Conservation (phyloP, 768 basidiomycete species). For the Strobilomyces dryophilus region DNA sequence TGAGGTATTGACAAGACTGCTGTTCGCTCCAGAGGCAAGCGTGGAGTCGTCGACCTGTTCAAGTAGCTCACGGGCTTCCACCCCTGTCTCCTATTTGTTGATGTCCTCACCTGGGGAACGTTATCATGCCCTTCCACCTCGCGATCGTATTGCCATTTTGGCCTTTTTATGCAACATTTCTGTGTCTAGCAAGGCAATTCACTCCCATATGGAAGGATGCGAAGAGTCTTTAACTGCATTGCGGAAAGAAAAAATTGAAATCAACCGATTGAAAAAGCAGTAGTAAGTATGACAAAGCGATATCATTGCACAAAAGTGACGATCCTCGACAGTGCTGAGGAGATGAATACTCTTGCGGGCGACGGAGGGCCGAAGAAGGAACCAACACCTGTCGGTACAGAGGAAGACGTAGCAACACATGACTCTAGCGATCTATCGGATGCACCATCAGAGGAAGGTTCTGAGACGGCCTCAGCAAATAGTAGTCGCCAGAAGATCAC, state of each 20-base stretch:
- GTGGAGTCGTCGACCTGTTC: conserved; percentile 41
- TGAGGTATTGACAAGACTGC: conserved; percentile 63
- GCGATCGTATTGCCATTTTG: conserved; percentile 81
- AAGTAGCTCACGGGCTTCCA: conserved; percentile 46
- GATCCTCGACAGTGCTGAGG: conserved; percentile 51
- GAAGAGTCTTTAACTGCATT: conserved; percentile 88
- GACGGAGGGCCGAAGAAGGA: conserved; percentile 50
- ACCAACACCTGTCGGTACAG: conserved; percentile 36
- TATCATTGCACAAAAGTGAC: conserved; percentile 12
- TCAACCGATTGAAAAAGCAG: conserved; percentile 85
- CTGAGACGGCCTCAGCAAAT: conserved; percentile 52
- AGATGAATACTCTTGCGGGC: conserved; percentile 61
- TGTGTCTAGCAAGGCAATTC: conserved; percentile 85
- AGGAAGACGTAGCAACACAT: conserved; percentile 56
- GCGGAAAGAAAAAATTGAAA: conserved; percentile 93
- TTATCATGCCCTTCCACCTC: conserved; percentile 67
- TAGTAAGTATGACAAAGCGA: conserved; percentile 52
- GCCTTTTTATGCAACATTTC: conserved; percentile 88
- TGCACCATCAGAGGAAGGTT: conserved; percentile 55
- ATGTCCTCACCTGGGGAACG: conserved; percentile 58
- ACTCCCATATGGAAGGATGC: conserved; percentile 85
- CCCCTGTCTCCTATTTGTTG: conserved; percentile 39
- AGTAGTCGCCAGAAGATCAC: conserved; percentile 41
- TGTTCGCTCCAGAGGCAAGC: conserved; percentile 60
- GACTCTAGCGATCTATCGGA: conserved; percentile 76